Percentiles rank a stretch among this genome's conserved stretches.
These are phyloP conservation scores for Chlorella sp. DNA, from an alignment of 139 green algal genomes.

Conservation along the genomic window DNA sequence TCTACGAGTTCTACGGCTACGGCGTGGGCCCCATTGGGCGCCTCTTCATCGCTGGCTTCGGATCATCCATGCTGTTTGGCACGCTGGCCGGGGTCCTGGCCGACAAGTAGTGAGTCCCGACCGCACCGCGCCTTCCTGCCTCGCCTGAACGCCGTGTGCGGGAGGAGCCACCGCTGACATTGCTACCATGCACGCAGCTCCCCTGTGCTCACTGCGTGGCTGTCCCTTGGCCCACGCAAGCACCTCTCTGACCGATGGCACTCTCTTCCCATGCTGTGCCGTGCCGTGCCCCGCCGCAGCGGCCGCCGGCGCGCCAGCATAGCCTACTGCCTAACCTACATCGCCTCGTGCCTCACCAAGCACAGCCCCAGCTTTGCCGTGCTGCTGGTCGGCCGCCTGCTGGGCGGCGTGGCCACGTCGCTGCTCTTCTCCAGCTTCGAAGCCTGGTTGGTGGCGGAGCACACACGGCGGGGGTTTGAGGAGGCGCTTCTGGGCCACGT, in stretches of 20 bases:
- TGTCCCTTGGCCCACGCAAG: too few species aligned
- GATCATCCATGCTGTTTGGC: conserved; percentile 92
- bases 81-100: conserved; percentile 89
- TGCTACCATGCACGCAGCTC: too few species aligned
- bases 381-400: conserved; percentile 79
- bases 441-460: conserved; percentile 71
- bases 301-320: background rate
- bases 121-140: too few species aligned
- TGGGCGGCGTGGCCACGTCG: conserved; percentile 91
- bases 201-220: too few species aligned
- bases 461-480: conserved; percentile 24
- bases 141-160: too few species aligned
- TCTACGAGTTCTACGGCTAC: conserved; percentile 95
- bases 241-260: too few species aligned
- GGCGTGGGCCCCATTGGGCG: conserved; percentile 78
- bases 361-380: conserved; percentile 63
- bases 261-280: too few species aligned
- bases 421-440: conserved; percentile 97
- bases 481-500: conserved; percentile 24
- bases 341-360: conserved; percentile 88
- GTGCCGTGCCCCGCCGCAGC: too few species aligned
- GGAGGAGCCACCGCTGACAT: too few species aligned
- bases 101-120: conserved; percentile 73
- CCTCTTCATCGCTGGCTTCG: conserved; percentile 98
- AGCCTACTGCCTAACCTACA: conserved; percentile 82